These are phyloP conservation scores for Elsinoe fawcettii DNA, from an alignment of 2,329 filamentous ascomycete genomes.

Conservation along the genomic window DNA sequence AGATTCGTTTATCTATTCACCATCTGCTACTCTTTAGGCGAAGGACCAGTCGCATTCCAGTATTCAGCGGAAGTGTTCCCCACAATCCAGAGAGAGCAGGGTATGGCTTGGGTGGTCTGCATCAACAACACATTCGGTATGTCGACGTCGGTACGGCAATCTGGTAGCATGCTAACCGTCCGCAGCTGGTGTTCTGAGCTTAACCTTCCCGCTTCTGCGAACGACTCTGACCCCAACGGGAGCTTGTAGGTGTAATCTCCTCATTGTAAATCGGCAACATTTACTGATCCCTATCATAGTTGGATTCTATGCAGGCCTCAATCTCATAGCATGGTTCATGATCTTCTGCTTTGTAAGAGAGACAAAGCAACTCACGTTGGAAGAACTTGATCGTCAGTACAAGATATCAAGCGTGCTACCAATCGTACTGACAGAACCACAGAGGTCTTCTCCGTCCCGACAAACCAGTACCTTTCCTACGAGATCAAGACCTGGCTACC, in stretches of 20 bases:
- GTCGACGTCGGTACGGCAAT: background rate
- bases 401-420: background rate
- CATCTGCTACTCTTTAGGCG: conserved; percentile 21
- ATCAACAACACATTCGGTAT: conserved; percentile 46
- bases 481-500: conserved; percentile 34
- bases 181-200: conserved; percentile 36
- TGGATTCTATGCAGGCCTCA: conserved; percentile 28
- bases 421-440: background rate
- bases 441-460: conserved; percentile 48
- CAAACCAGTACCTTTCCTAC: conserved; percentile 34
- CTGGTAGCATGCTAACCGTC: background rate
- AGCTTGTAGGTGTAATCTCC: background rate
- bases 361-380: conserved; percentile 42
- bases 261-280: no score
- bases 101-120: conserved; percentile 55
- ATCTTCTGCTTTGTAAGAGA: conserved; percentile 42
- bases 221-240: background rate
- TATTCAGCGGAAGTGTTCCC: conserved; percentile 35
- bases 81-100: conserved; percentile 37
- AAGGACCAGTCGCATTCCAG: conserved; percentile 27
- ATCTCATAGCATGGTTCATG: conserved; percentile 36
- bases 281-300: conserved; percentile 2
- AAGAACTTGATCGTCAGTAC: conserved; percentile 36
- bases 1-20: conserved; percentile 37
- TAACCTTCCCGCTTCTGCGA: conserved; percentile 27